Evolutionary conservation across 2,329 filamentous ascomycete genomes (phyloP).

Genomic region (Pestalotiopsis sp.): DNA sequence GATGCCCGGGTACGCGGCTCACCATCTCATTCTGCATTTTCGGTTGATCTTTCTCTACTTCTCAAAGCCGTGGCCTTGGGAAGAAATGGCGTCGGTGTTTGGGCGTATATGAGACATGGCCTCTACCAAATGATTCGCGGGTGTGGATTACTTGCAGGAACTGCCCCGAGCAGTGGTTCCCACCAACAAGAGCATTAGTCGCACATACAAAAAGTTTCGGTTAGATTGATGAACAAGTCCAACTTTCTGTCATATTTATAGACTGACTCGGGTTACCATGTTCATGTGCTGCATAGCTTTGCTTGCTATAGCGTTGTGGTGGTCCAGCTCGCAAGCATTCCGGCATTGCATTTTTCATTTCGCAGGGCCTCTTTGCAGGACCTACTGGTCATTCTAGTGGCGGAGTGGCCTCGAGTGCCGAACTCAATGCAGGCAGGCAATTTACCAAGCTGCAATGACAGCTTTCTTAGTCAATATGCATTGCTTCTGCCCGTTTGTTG

Average conservation of each 20-base stretch:
- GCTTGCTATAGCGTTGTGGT: neutral
- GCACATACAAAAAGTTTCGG: neutral
- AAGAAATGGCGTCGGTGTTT: slow-evolving; percentile 25
- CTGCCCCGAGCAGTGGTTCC: slow-evolving; percentile 19
- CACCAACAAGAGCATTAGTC: neutral
- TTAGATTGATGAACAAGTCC: neutral
- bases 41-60: slow-evolving; percentile 33
- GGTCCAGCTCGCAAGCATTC: neutral
- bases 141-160: slow-evolving; percentile 27
- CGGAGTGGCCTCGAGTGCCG: neutral
- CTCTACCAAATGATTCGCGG: slow-evolving; percentile 23
- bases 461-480: neutral
- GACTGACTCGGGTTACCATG: slow-evolving; percentile 7
- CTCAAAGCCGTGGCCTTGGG: slow-evolving; percentile 21
- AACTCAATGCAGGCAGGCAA: neutral
- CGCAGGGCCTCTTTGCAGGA: neutral
- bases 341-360: neutral
- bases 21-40: slow-evolving; percentile 8
- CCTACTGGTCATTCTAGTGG: neutral
- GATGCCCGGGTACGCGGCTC: neutral
- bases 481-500: slow-evolving; percentile 2
- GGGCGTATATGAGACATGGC: slow-evolving; percentile 26
- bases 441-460: neutral
- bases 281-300: slow-evolving; percentile 1
- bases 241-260: neutral